Evolutionary conservation across 495 filamentous ascomycete species (phyloP), one percentile per base, ranked within the genome.

Genomic region (Penicillium robsamsonii): DNA sequence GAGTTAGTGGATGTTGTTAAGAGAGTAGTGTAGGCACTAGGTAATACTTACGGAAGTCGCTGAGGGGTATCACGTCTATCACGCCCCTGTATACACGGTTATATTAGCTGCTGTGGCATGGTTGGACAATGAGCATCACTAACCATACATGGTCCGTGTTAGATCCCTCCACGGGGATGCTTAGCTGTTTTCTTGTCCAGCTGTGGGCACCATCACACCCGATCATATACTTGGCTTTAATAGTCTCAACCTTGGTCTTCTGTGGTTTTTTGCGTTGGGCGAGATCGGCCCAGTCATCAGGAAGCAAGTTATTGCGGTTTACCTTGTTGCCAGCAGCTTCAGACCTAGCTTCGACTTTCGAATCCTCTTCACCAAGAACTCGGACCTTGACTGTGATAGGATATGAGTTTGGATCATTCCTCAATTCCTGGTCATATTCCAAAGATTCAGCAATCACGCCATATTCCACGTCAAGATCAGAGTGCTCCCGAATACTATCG

Each of bases 131-230:
- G 41, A 9, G 27, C 11, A 51, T 17, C 11, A 46, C 65, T 40
- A 25, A 74, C 82, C 84, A 87, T 37, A 86, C 71, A 63, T 72
- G 80, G 53, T 89, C 84, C 0, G 82, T 86, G 44, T 75, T 74
- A 37, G 85, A 81, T 5, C 85, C 85, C 49, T 81, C 72, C 53
- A 84, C 69, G 11, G 75, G 67, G 38, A 82, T 81, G 5, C 77
- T 75, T 4, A 87, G 65, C 41, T 83, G 78, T 59, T 73, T 75
- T 33, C 85, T 70, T 1, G 81, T 80, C 86, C 85, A 87, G 46
- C 77, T 80, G 57, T 84, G 84, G 2, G 84, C 85, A 1, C 85
- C 85, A 66, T 89, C 86, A 49, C 79, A 84, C 2, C 85, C 85
- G n/a, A 88, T 76, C 44, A 89, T 67, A 57, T 87, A 90, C 59